These are phyloP conservation scores for Akebia trifoliata DNA, from an alignment of 164 flowering plant species.

Conservation along the genomic window DNA sequence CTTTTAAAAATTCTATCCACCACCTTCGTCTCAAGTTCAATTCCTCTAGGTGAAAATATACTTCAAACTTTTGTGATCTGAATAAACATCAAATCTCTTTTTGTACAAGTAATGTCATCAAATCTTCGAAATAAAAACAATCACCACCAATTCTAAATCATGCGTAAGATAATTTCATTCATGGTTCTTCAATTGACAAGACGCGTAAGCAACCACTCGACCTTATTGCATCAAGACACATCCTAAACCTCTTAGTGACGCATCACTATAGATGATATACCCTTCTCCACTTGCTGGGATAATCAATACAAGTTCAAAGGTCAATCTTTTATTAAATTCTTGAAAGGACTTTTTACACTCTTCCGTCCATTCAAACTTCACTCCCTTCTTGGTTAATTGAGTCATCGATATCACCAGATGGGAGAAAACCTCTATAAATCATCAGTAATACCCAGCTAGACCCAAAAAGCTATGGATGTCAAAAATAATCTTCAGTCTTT, in stretches of 20 bases:
- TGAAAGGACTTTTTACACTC: background rate
- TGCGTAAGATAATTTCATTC: background rate
- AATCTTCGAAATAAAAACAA: background rate
- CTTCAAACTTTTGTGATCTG: background rate
- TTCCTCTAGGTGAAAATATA: background rate
- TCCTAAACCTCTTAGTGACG: background rate
- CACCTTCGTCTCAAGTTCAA: background rate
- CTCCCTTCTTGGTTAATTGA: background rate
- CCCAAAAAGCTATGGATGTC: too few species aligned
- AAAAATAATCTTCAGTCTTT: too few species aligned
- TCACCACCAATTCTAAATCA: background rate
- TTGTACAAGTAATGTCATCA: background rate
- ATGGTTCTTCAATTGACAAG: background rate
- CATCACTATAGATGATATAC: background rate
- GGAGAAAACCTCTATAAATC: too few species aligned
- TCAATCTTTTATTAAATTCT: background rate
- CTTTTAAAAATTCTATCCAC: background rate
- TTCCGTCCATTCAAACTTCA: background rate
- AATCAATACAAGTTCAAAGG: background rate
- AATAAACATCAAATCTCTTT: background rate
- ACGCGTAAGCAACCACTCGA: background rate
- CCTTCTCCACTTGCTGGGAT: background rate
- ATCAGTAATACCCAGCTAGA: too few species aligned
- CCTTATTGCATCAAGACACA: background rate
- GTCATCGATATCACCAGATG: too few species aligned